These are phyloP conservation scores for Arthrobotrys conoides DNA, from an alignment of 2,329 filamentous ascomycete genomes.

Conservation along the genomic window DNA sequence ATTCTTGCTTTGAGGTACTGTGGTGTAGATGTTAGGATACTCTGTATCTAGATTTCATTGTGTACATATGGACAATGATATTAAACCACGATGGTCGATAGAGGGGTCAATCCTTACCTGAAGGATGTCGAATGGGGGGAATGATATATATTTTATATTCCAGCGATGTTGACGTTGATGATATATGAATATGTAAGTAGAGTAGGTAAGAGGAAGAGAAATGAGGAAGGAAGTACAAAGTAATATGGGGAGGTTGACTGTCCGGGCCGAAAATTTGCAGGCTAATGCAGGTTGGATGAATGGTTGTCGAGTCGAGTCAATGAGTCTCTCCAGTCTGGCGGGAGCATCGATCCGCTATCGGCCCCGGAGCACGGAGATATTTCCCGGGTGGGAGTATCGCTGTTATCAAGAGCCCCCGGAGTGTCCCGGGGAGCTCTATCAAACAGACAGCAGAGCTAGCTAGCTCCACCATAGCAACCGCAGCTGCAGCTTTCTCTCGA, in stretches of 20 bases:
- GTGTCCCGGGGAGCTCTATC: not conserved
- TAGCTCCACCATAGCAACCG: constrained; percentile 1
- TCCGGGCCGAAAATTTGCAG: not conserved
- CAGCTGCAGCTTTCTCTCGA: not conserved
- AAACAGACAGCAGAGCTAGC: not conserved
- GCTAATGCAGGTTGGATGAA: not conserved
- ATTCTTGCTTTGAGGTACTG: too few relatives aligned
- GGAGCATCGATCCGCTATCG: constrained; percentile 53
- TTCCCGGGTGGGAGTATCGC: not conserved
- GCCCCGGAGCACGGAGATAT: constrained; percentile 25
- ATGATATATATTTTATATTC: not conserved
- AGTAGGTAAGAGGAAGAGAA: not conserved
- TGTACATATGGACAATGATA: too few relatives aligned
- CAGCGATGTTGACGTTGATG: not conserved
- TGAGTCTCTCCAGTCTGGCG: not conserved
- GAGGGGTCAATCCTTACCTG: too few relatives aligned
- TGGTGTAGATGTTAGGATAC: too few relatives aligned
- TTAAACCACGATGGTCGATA: too few relatives aligned
- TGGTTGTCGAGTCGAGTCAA: not conserved
- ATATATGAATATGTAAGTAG: not conserved
- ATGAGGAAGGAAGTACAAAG: not conserved
- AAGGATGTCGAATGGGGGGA: too few relatives aligned
- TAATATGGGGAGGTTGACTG: not conserved
- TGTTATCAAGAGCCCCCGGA: not conserved
- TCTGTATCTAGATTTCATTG: too few relatives aligned